Evolutionary conservation across 2,329 filamentous ascomycete genomes (phyloP).

Genomic region (Aspergillus calidoustus): DNA sequence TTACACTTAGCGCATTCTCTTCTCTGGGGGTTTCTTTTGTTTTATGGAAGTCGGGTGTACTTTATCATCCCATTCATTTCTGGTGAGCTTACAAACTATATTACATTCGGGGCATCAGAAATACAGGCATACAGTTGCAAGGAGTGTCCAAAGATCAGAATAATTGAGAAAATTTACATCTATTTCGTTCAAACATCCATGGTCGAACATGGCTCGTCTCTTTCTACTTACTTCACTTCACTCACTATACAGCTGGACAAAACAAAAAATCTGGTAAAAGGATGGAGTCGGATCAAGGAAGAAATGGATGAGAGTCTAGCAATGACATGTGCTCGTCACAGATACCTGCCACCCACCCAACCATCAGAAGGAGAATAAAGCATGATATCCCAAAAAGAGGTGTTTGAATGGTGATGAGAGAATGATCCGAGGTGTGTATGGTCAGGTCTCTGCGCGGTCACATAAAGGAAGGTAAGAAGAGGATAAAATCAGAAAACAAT

Average conservation of each 20-base stretch:
- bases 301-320: slow-evolving; percentile 14
- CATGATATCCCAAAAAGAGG: slow-evolving; percentile 20
- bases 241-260: slow-evolving; percentile 34
- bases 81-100: too few relatives aligned
- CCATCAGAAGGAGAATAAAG: slow-evolving; percentile 17
- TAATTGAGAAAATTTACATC: slow-evolving; percentile 4
- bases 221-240: slow-evolving; percentile 27
- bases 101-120: too few relatives aligned
- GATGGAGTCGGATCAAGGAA: slow-evolving; percentile 18
- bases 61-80: background rate
- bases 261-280: slow-evolving; percentile 9
- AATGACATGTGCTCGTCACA: slow-evolving; percentile 29
- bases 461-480: slow-evolving; percentile 29
- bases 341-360: slow-evolving; percentile 27
- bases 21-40: background rate
- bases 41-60: background rate
- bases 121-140: too few relatives aligned
- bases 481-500: slow-evolving; percentile 30
- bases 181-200: slow-evolving; percentile 16
- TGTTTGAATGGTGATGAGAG: slow-evolving; percentile 18
- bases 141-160: too few relatives aligned
- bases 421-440: slow-evolving; percentile 20
- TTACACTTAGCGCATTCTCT: background rate
- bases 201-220: slow-evolving; percentile 14
- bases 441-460: slow-evolving; percentile 23